Percentiles rank a stretch among this genome's conserved stretches.
Conservation (phyloP, 768 basidiomycete species). For the Russula lepida region DNA sequence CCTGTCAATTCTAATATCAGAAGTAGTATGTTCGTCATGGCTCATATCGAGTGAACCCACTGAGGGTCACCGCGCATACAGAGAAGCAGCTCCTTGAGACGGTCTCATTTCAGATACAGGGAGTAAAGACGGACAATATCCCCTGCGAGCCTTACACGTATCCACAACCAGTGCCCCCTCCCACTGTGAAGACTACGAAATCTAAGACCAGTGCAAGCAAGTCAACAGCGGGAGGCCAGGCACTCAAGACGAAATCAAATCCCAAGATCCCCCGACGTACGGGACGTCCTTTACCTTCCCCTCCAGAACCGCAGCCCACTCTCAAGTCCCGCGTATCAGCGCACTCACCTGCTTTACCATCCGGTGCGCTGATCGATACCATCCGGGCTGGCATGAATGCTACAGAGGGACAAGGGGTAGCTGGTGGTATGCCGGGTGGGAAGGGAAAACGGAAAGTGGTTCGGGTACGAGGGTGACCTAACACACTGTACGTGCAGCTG, state of each 20-base stretch:
- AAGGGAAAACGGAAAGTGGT: slow-evolving; percentile 22
- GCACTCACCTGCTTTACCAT: slow-evolving; percentile 18
- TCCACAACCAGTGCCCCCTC: slow-evolving; percentile 23
- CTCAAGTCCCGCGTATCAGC: slow-evolving; percentile 46
- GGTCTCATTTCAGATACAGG: slow-evolving; percentile 67
- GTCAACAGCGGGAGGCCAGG: slow-evolving; percentile 22
- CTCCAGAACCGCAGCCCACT: slow-evolving; percentile 69
- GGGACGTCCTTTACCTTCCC: slow-evolving; percentile 47
- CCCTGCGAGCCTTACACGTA: slow-evolving; percentile 55
- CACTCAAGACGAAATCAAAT: slow-evolving; percentile 23
- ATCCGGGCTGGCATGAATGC: slow-evolving; percentile 21
- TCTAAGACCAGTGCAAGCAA: slow-evolving; percentile 20
- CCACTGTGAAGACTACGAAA: slow-evolving; percentile 28
- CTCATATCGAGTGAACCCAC: background rate
- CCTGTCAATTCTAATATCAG: slow-evolving; percentile 60
- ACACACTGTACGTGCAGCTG: background rate
- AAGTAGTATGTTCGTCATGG: slow-evolving; percentile 49
- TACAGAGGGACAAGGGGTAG: slow-evolving; percentile 9
- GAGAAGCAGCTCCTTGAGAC: slow-evolving; percentile 75
- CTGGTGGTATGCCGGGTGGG: slow-evolving; percentile 14
- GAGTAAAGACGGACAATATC: slow-evolving; percentile 57
- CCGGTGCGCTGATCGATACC: slow-evolving; percentile 19
- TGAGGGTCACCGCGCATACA: slow-evolving; percentile 3
- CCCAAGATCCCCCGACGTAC: slow-evolving; percentile 20
- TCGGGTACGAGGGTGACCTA: slow-evolving; percentile 16